These are phyloP conservation scores for Kalmanozyma brasiliensis DNA, from an alignment of 1,284 basidiomycete species.

Conservation along the genomic window DNA sequence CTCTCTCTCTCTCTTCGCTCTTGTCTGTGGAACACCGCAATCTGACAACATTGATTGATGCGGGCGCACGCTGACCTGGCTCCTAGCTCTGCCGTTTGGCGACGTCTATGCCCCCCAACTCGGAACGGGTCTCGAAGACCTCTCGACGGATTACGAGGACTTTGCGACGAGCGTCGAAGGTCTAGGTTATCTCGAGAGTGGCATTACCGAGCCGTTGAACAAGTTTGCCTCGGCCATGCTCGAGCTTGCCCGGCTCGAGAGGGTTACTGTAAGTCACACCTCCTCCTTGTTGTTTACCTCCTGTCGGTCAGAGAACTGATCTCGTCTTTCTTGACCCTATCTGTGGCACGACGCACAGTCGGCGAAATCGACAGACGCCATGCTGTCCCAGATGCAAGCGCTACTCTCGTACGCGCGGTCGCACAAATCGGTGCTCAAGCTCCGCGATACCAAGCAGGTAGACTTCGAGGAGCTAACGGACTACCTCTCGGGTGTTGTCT, in stretches of 20 bases:
- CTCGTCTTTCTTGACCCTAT: not conserved
- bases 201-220: conserved; percentile 95
- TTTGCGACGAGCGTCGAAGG: conserved; percentile 94
- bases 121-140: conserved; percentile 66
- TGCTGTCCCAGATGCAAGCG: conserved; percentile 87
- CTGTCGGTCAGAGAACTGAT: not conserved
- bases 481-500: conserved; percentile 88
- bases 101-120: conserved; percentile 59
- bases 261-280: conserved; percentile 47
- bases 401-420: conserved; percentile 87
- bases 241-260: conserved; percentile 72
- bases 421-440: conserved; percentile 88
- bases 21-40: conserved; percentile 5
- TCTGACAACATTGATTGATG: conserved; percentile 9
- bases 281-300: not conserved
- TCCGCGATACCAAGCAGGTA: conserved; percentile 97
- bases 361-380: conserved; percentile 71
- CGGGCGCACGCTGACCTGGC: conserved; percentile 33
- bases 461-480: conserved; percentile 98
- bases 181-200: conserved; percentile 94
- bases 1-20: no score
- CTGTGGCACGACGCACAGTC: conserved; percentile 30
- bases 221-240: conserved; percentile 93
- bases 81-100: conserved; percentile 54
- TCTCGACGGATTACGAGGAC: conserved; percentile 96